Evolutionary conservation across 495 filamentous ascomycete species (phyloP).

Genomic region (Lentithecium fluviatile): DNA sequence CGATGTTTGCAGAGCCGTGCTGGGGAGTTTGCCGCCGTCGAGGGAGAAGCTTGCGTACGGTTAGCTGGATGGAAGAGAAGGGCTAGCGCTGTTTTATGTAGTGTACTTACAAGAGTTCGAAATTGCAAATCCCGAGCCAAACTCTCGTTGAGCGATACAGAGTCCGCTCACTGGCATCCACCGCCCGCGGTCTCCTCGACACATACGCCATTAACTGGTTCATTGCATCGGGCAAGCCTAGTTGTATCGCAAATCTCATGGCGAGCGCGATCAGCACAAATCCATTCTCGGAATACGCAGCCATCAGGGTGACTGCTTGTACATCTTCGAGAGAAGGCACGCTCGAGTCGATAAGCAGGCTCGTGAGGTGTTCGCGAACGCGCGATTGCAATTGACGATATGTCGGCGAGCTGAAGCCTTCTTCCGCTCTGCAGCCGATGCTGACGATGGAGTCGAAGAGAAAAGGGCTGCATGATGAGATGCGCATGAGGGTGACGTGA

Average conservation of each 20-base stretch:
- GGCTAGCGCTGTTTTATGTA: constrained; percentile 8
- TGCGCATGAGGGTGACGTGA: constrained; percentile 17
- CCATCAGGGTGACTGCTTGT: constrained; percentile 51
- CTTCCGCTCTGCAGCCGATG: constrained; percentile 49
- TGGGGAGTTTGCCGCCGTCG: constrained; percentile 52
- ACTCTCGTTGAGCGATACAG: constrained; percentile 48
- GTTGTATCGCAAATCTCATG: constrained; percentile 49
- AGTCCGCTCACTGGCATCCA: background rate
- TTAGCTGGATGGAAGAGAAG: background rate
- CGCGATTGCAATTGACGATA: constrained; percentile 23
- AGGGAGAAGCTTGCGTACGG: constrained; percentile 47
- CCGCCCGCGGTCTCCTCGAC: background rate
- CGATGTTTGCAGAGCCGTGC: constrained; percentile 46
- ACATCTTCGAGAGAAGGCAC: constrained; percentile 48
- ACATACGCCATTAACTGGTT: constrained; percentile 41
- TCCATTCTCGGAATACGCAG: constrained; percentile 52
- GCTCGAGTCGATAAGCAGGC: constrained; percentile 46
- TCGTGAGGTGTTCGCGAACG: constrained; percentile 38
- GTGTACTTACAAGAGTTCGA: constrained; percentile 50
- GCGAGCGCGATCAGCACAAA: constrained; percentile 51
- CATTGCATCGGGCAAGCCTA: constrained; percentile 48
- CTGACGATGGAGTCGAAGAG: constrained; percentile 50
- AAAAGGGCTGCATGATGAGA: constrained; percentile 26
- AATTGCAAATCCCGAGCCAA: constrained; percentile 50
- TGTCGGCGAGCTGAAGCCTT: constrained; percentile 39